These are phyloP conservation scores for Sporothrix luriei DNA, from an alignment of 2,329 filamentous ascomycete species.

Conservation along the genomic window DNA sequence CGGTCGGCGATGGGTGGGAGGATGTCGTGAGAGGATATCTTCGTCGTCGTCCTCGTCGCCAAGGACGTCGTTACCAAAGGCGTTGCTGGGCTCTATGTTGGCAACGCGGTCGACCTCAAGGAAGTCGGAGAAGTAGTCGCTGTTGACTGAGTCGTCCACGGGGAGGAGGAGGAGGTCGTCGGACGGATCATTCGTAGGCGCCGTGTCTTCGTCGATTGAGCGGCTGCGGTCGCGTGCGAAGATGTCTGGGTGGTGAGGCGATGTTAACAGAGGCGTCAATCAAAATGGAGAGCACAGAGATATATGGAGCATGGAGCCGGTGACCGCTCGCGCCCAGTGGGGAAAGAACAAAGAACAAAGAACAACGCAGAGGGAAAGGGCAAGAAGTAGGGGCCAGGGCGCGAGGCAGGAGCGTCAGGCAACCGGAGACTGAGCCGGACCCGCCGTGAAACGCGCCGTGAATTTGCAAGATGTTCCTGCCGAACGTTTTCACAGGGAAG, in stretches of 20 bases:
- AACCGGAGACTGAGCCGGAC: not conserved
- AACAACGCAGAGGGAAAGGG: not conserved
- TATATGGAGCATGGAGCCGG: not conserved
- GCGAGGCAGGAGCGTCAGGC: not conserved
- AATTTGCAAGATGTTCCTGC: conserved; percentile 15
- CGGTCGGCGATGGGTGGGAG: not conserved
- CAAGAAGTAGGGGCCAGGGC: not conserved
- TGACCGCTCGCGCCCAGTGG: not conserved
- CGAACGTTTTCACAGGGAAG: conserved; percentile 9
- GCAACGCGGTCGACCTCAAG: conserved; percentile 1
- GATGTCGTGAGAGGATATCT: not conserved
- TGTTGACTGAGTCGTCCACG: conserved; percentile 5
- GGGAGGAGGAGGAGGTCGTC: not conserved
- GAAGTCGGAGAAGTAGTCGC: conserved; percentile 4
- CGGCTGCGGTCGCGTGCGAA: conserved; percentile 9
- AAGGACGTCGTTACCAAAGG: not conserved
- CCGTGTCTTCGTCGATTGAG: not conserved
- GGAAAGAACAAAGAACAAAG: not conserved
- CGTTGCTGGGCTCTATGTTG: conserved; percentile 4
- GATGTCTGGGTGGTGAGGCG: not conserved
- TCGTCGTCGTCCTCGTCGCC: not conserved
- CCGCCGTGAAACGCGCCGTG: conserved; percentile 3
- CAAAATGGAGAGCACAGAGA: conserved; percentile 11
- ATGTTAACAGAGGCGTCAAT: not conserved
- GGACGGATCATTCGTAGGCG: not conserved